Evolutionary conservation across 768 basidiomycete genomes (phyloP).

Genomic region (Hirschioporus abietinus): DNA sequence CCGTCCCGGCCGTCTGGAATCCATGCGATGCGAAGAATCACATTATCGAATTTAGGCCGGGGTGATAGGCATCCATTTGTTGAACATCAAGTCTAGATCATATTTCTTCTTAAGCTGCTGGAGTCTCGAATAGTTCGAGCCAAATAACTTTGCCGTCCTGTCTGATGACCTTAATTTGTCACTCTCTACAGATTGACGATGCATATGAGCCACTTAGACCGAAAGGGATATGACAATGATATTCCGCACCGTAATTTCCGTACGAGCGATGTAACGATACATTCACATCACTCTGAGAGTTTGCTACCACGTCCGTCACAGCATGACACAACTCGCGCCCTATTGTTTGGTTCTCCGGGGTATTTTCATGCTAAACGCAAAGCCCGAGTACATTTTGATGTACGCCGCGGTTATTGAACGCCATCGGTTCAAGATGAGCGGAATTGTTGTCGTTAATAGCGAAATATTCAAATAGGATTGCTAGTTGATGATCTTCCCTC

Average conservation of each 20-base stretch:
- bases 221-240: background rate
- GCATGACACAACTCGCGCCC: constrained; percentile 28
- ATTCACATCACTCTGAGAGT: constrained; percentile 25
- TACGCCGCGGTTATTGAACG: constrained; percentile 33
- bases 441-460: constrained; percentile 31
- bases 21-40: background rate
- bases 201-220: background rate
- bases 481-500: constrained; percentile 22
- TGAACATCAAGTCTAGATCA: constrained; percentile 29
- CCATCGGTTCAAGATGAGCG: constrained; percentile 26
- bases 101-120: constrained; percentile 31
- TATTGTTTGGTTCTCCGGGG: constrained; percentile 24
- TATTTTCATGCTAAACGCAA: constrained; percentile 31
- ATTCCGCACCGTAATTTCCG: constrained; percentile 40
- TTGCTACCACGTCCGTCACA: constrained; percentile 25
- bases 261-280: constrained; percentile 30
- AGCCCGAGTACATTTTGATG: constrained; percentile 30
- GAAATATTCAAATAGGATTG: constrained; percentile 36
- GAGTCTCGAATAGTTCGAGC: constrained; percentile 31
- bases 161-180: constrained; percentile 5
- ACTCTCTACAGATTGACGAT: background rate
- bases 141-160: constrained; percentile 25
- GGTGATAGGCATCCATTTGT: constrained; percentile 27
- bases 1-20: no score
- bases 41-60: constrained; percentile 12